Base-by-base conservation (phyloP, 2,329 filamentous ascomycete genomes). In the Exophiala sp. region DNA sequence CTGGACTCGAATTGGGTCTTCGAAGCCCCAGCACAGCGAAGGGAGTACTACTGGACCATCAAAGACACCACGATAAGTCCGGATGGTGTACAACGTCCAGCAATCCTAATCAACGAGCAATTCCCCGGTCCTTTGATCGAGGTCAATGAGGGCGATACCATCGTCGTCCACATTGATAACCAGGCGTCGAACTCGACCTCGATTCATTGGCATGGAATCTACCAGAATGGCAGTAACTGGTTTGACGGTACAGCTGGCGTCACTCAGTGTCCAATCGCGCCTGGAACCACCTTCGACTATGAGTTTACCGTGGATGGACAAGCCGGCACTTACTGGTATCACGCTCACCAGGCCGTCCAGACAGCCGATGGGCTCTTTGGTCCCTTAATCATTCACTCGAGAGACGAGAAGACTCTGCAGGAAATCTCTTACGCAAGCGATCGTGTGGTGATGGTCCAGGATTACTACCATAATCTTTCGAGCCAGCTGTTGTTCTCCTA, bases 51-150 rank as follows among this genome's bases (percentile, higher is more conserved):
- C 45, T 59, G 55, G 33, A 56, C 47, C 24, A 32, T 61, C n/a
- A n/a, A 55, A 12, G 46, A 56, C 12, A 53, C 45, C 18, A 56
- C 58, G 5, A 21, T 59, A 11, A 56, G 55, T 5, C 58, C 58
- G 32, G 58, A 50, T 67, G 71, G 35, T 58, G 72, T 24, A 62
- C 63, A 54, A 66, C 66, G 12, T 65, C 69, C 53, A 52, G 65
- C 20, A 70, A 75, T 61, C 73, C 72, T 59, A 69, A 71, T 53
- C 68, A 75, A 55, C 63, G 75, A 18, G 66, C 68, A 29, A 72
- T 74, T 67, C 57, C 60, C 60, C 10, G 69, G 69, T 4, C 69
- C 69, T 2, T 61, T 64, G 3, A 64, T 70, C 35, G 60, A 65
- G 35, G 69, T 68, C 3, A 62, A 71, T 44, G 70, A 68, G 68